Base-by-base conservation (phyloP, 2,329 filamentous ascomycete species). In the Talaromyces sp. region DNA sequence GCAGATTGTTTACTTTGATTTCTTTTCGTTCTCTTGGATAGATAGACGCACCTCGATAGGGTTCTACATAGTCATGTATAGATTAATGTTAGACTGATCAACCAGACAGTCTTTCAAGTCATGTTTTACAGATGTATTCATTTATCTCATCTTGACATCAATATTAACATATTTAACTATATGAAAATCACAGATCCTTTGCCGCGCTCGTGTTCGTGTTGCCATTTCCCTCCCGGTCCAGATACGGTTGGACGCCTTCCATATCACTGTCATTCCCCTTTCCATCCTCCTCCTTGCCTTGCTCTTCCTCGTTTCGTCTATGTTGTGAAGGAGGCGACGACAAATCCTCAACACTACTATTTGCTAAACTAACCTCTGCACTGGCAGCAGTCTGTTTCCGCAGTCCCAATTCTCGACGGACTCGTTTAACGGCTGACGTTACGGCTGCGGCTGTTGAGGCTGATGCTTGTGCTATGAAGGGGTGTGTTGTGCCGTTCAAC, bases 331-430 rank as follows among this genome's bases (percentile, higher is more conserved):
- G 10, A 3, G 35, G 16, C 27, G 33, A 60, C 27, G 33, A 60
- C 31, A 58, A 47, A 68, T 79, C 68, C 68, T 75, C 74, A 22
- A 91, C 77, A 72, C 90, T 94, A 72, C 90, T 94, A 70, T 88
- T 93, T 1, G 91, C 90, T 67, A 87, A 85, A 73, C 90, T 93
- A 16, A 92, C 82, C 62, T 87, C 83, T 1, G 83, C 85, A 68
- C 89, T 92, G 0, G 83, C 84, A 0, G 88, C 85, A 7, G 85
- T 89, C 66, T 87, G 84, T 4, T 83, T 84, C 33, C 90, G 80
- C 59, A 95, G 72, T 0, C 92, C 92, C 1, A 96, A 79, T 57
- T 87, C 85, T 72, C 88, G 27, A 22, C 52, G 50, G 3, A 65
- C 59, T 22, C 31, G 56, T 39, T 59, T 41, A 6, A 37, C 43